Conservation (phyloP, 306 rosid species). For the Hippophae gyantsensis region DNA sequence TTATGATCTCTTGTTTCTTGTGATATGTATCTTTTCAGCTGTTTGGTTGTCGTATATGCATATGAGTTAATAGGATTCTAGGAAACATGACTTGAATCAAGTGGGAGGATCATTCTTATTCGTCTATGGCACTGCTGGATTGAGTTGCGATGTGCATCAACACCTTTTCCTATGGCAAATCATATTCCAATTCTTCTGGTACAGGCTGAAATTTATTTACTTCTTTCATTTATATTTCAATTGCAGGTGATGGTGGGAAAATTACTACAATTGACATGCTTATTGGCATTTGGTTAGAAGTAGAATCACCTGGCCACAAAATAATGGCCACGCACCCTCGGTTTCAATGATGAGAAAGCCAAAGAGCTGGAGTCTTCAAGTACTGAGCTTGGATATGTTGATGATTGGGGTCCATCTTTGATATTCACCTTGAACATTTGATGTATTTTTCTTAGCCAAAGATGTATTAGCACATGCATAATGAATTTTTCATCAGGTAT, state of each 20-base stretch:
- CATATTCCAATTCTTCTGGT: background rate
- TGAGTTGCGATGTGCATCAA: background rate
- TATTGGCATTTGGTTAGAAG: conserved; percentile 63
- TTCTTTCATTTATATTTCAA: background rate
- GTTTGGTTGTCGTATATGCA: too few species aligned
- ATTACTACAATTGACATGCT: conserved; percentile 43
- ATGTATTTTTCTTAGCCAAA: conserved; percentile 23
- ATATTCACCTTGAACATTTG: conserved; percentile 7
- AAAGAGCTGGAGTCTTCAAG: conserved; percentile 46
- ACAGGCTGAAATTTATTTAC: background rate
- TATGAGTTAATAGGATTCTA: too few species aligned
- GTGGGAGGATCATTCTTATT: too few species aligned
- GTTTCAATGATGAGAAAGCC: conserved; percentile 53
- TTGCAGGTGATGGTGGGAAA: conserved; percentile 46
- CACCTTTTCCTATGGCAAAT: background rate
- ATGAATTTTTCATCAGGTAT: background rate
- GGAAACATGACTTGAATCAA: too few species aligned
- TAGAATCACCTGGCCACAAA: conserved; percentile 47
- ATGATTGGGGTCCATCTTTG: conserved; percentile 28
- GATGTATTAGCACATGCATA: conserved; percentile 10
- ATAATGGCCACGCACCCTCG: conserved; percentile 36
- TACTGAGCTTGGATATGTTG: conserved; percentile 34
- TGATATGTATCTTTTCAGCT: too few species aligned
- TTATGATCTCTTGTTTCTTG: background rate
- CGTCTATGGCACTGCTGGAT: background rate